Percentiles rank a stretch among this genome's conserved stretches.
These are phyloP conservation scores for Hemerocallis citrina DNA, from an alignment of 106 monocot genomes.

Conservation along the genomic window DNA sequence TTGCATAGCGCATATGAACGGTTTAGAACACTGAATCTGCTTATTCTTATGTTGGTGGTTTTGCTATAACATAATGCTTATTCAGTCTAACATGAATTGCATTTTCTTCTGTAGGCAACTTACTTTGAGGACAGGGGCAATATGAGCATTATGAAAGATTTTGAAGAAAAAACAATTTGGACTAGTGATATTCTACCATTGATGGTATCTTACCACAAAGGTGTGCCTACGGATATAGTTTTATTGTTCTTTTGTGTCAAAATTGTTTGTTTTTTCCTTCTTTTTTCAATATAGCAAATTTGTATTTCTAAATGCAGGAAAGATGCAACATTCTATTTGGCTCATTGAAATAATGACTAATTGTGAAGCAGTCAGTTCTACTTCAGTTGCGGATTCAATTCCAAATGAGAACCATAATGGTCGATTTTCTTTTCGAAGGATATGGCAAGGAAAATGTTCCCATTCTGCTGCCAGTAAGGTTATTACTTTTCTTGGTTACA, in stretches of 20 bases:
- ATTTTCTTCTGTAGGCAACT: constrained; percentile 38
- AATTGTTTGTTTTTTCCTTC: constrained; percentile 2
- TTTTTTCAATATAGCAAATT: too few species aligned
- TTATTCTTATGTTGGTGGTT: not conserved
- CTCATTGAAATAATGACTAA: constrained; percentile 30
- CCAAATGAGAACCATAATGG: constrained; percentile 19
- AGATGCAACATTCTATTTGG: constrained; percentile 85
- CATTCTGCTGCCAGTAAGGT: constrained; percentile 92
- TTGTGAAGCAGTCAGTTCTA: constrained; percentile 13
- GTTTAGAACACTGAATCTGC: too few species aligned
- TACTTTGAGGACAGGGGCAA: constrained; percentile 77
- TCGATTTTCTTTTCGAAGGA: constrained; percentile 57
- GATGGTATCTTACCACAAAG: constrained; percentile 79
- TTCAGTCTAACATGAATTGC: not conserved
- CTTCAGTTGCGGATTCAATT: constrained; percentile 7
- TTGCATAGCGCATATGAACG: too few species aligned
- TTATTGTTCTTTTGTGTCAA: not conserved
- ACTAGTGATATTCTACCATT: constrained; percentile 70
- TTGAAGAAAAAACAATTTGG: constrained; percentile 90
- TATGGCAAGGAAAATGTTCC: constrained; percentile 90
- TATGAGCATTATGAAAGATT: constrained; percentile 70
- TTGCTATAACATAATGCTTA: not conserved
- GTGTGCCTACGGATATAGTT: constrained; percentile 16
- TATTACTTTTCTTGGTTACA: not conserved
- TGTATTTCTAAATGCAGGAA: constrained; percentile 33